Base-by-base conservation (phyloP, 2,329 filamentous ascomycete species). In the Trichoderma sp. region DNA sequence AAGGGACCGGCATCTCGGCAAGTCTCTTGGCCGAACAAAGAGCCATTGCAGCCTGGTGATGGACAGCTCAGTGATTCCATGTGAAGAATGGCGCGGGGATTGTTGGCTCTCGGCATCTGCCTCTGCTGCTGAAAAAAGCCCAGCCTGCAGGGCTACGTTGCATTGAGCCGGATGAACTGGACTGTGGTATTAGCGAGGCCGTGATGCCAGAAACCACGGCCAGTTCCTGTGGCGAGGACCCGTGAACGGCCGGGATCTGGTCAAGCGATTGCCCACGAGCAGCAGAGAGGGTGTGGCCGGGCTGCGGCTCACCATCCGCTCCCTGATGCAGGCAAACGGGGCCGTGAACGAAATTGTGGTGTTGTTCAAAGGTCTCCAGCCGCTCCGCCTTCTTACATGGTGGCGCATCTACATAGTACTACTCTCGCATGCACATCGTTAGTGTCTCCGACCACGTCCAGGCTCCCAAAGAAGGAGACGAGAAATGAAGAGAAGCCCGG, bases 291-390 rank as follows among this genome's bases (percentile, higher is more conserved):
- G 50, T 32, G 48, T 54, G 48, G 34, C 34, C 60, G 60, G 35
- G 17, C 25, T 53, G 35, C 60, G 34, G 48, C 45, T 54, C 45
- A 52, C 61, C 39, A 50, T 17, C 35, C 12, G 34, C 50, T 27
- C 42, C 42, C 39, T 27, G 37, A 65, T 65, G 61, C 61, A 65
- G n/a, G 37, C 29, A 37, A 56, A 56, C 13, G 50, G 60, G 50
- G 34, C n/a, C 34, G 10, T 22, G 25, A 39, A 42, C 25, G 19
- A 45, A n/a, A 56, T 34, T 22, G 17, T 64, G 37, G 52, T 35
- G 27, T n/a, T 48, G n/a, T 57, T n/a, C 52, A 65, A 37, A 29
- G 32, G 12, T 48, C n/a, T n/a, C 45, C 59, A 53, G 59, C 45
- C 45, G 59, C 59, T 57, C 37, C 29, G 61, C 60, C 35, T 34